Evolutionary conservation across 495 filamentous ascomycete species (phyloP).

Genomic region (Xylaria intraflava): DNA sequence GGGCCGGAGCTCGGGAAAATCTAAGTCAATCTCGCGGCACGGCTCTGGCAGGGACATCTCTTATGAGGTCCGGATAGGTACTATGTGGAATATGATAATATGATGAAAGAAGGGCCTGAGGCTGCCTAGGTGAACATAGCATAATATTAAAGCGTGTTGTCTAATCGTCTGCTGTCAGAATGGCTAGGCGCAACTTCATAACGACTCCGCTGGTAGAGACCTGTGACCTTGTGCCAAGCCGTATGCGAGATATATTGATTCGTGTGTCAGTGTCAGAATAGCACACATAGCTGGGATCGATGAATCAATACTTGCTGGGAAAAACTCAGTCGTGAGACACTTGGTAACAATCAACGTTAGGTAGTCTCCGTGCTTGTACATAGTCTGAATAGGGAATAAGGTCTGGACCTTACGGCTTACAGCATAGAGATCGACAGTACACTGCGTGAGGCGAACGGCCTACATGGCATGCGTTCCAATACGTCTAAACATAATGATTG

Average conservation of each 20-base stretch:
- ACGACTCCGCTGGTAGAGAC: no score
- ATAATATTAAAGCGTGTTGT: no score
- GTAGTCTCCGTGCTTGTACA: no score
- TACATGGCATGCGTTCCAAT: background rate
- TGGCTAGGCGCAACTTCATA: no score
- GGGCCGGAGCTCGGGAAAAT: background rate
- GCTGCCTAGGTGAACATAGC: no score
- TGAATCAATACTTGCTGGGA: background rate
- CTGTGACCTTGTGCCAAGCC: background rate
- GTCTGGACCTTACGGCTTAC: no score
- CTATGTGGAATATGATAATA: no score
- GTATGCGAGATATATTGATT: background rate
- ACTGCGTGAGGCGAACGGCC: background rate
- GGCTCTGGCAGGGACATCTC: background rate
- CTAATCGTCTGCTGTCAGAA: no score
- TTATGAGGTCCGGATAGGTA: no score
- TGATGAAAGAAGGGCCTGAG: no score
- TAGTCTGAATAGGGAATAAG: no score
- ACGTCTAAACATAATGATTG: slow-evolving; percentile 5
- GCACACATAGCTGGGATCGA: background rate
- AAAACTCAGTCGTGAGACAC: background rate
- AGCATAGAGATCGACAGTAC: no score
- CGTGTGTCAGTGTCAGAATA: background rate
- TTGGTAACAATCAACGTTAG: background rate
- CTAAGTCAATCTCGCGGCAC: background rate